A percentile compares a stretch with the other conserved stretches of the same genome.
phyloP scores from a whole-genome alignment of 805 yeast genomes.

The Kazachstania taianensis region DNA sequence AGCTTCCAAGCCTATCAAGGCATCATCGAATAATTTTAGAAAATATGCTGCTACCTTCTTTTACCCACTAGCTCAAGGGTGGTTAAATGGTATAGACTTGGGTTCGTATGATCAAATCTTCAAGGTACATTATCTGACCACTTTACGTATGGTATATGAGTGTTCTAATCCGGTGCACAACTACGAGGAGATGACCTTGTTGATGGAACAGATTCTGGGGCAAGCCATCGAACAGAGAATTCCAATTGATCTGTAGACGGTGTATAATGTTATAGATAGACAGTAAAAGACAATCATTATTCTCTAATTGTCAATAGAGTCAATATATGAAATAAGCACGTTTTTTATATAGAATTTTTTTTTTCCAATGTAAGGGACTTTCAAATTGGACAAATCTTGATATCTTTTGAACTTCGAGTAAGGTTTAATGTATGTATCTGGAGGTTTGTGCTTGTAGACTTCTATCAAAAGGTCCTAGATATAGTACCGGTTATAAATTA shows the following conservation, averaged over 20 bases:
- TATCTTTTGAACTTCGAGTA: too few relatives aligned
- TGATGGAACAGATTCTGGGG: constrained; percentile 21
- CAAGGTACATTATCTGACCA: constrained; percentile 40
- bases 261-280: background rate
- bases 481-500: too few relatives aligned
- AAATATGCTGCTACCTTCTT: constrained; percentile 36
- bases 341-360: too few relatives aligned
- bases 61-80: constrained; percentile 43
- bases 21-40: constrained; percentile 24
- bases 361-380: too few relatives aligned
- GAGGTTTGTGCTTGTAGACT: too few relatives aligned
- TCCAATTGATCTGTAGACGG: constrained; percentile 3
- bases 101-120: constrained; percentile 45
- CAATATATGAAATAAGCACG: too few relatives aligned
- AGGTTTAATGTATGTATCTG: too few relatives aligned
- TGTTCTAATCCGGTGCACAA: constrained; percentile 39
- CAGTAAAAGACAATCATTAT: too few relatives aligned
- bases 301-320: too few relatives aligned
- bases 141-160: constrained; percentile 37
- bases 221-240: constrained; percentile 19
- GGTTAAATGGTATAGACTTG: constrained; percentile 45
- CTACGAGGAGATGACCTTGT: constrained; percentile 28
- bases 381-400: too few relatives aligned
- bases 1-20: background rate
- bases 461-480: too few relatives aligned